These are phyloP conservation scores for Smittium culicis DNA, from an alignment of 371 early-diverging fungal genomes.

Conservation along the genomic window DNA sequence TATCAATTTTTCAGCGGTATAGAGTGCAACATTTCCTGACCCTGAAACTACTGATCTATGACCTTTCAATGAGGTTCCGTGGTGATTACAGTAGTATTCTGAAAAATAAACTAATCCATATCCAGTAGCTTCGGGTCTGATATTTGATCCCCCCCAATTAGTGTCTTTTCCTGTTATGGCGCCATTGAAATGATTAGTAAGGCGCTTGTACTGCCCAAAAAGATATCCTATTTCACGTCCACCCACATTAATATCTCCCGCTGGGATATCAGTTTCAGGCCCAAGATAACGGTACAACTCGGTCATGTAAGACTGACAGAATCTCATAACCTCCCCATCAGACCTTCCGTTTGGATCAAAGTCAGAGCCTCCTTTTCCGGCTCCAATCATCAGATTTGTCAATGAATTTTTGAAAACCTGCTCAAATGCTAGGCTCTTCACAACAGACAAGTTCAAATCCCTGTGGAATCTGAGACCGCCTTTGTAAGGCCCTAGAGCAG, in stretches of 20 bases:
- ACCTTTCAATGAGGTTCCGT: conserved; percentile 27
- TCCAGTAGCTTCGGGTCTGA: conserved; percentile 36
- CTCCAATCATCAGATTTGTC: conserved; percentile 34
- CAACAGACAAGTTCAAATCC: conserved; percentile 32
- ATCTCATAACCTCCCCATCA: conserved; percentile 32
- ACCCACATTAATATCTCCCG: conserved; percentile 34
- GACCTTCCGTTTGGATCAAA: conserved; percentile 32
- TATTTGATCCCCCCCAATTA: conserved; percentile 32
- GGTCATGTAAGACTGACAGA: conserved; percentile 35
- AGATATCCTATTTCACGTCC: conserved; percentile 33
- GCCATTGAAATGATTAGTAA: conserved; percentile 32
- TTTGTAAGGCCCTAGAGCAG: conserved; percentile 36
- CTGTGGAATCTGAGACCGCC: conserved; percentile 36
- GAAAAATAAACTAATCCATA: conserved; percentile 37
- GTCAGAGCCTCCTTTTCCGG: conserved; percentile 34
- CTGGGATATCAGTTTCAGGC: conserved; percentile 32
- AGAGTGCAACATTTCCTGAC: conserved; percentile 35
- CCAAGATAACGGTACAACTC: conserved; percentile 35
- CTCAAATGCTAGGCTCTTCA: conserved; percentile 36
- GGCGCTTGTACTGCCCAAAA: conserved; percentile 36
- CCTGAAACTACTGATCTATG: conserved; percentile 33
- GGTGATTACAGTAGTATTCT: conserved; percentile 29
- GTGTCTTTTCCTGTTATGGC: conserved; percentile 33
- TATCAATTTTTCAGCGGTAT: conserved; percentile 34
- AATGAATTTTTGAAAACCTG: conserved; percentile 37